Conservation (phyloP, 2,329 filamentous ascomycete species). For the Exophiala aquamarina region DNA sequence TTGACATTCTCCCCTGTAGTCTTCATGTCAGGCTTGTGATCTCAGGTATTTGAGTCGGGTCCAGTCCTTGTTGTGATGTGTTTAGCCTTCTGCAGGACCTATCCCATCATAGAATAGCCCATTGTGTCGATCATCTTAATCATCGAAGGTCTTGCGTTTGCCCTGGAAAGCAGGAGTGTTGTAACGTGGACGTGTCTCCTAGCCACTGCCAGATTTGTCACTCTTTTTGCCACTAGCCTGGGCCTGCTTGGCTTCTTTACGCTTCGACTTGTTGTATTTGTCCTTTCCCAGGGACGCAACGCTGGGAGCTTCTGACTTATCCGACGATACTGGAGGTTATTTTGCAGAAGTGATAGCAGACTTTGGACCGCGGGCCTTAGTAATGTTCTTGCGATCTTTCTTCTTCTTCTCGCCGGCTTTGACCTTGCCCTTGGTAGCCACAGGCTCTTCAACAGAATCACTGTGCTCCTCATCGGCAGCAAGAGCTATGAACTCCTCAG, state of each 20-base stretch:
- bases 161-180: no score
- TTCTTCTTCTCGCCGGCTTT: constrained; percentile 30
- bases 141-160: no score
- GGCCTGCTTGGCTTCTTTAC: constrained; percentile 2
- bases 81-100: no score
- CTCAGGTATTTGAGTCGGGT: no score
- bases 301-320: not conserved
- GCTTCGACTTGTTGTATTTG: constrained; percentile 4
- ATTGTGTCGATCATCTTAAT: no score
- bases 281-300: constrained; percentile 2
- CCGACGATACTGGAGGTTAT: not conserved
- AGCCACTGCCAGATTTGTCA: no score
- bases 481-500: not conserved
- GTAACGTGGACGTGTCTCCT: no score
- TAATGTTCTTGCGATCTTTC: constrained; percentile 27
- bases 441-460: not conserved
- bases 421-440: constrained; percentile 9
- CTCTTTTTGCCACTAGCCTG: not conserved
- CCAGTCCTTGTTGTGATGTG: no score
- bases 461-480: not conserved
- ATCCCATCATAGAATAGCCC: no score
- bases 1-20: no score
- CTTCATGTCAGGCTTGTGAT: no score
- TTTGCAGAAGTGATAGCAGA: not conserved
- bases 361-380: constrained; percentile 10